These are phyloP conservation scores for Asterella californica DNA, from an alignment of 225 moss, liverwort and hornwort genomes.

Conservation along the genomic window DNA sequence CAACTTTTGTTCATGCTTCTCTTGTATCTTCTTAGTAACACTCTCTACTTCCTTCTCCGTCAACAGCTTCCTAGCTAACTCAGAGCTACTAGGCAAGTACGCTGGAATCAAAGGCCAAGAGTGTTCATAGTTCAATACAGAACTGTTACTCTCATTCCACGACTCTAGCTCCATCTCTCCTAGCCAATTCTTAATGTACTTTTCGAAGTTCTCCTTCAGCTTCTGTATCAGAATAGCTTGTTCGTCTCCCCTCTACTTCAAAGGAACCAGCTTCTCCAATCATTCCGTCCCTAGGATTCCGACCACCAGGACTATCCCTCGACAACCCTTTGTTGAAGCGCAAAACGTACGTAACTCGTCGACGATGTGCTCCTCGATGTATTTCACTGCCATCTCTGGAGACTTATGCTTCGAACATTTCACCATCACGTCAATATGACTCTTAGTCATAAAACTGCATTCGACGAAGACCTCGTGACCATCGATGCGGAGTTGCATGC, in stretches of 20 bases:
- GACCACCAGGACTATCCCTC: background rate
- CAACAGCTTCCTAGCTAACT: background rate
- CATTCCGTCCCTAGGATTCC: background rate
- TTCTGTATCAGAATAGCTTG: background rate
- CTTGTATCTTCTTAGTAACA: background rate
- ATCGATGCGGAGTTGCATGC: too few species aligned
- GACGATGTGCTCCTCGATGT: background rate
- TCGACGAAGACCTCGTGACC: too few species aligned
- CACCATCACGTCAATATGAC: background rate
- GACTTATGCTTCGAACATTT: background rate
- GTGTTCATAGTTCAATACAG: background rate
- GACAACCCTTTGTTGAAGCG: conserved; percentile 1
- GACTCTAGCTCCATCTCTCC: too few species aligned
- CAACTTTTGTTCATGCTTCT: background rate
- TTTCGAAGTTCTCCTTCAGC: too few species aligned
- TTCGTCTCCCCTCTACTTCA: background rate
- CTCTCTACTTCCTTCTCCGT: background rate
- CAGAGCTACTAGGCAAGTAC: background rate
- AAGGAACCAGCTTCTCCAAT: background rate
- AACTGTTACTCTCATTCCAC: too few species aligned
- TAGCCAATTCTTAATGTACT: too few species aligned
- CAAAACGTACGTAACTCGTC: background rate
- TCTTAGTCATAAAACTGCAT: too few species aligned
- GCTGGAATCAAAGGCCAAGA: background rate
- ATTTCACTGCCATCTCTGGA: background rate